These are phyloP conservation scores for Phytophthora pinifolia DNA, from an alignment of 352 stramenopile genomes.

Conservation along the genomic window DNA sequence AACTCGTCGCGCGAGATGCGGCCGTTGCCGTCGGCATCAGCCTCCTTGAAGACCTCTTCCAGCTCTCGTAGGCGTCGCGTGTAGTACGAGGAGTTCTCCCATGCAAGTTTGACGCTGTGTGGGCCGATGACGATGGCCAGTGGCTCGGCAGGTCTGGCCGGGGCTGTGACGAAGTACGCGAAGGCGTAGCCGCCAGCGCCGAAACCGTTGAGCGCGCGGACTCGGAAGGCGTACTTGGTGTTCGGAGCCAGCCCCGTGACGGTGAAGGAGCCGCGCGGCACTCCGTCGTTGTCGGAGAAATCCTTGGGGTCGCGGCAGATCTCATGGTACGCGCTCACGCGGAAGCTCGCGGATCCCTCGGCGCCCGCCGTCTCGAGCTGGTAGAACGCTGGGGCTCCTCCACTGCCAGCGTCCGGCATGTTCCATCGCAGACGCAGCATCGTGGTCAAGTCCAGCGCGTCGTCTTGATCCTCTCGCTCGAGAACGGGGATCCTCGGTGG, in stretches of 20 bases:
- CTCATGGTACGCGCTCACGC: conserved; percentile 74
- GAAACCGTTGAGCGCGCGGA: conserved; percentile 91
- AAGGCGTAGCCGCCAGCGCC: conserved; percentile 87
- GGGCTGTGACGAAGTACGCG: conserved; percentile 83
- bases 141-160: conserved; percentile 63
- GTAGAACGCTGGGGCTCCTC: conserved; percentile 77
- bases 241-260: conserved; percentile 71
- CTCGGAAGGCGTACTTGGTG: conserved; percentile 89
- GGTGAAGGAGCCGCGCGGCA: conserved; percentile 77
- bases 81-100: conserved; percentile 75
- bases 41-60: conserved; percentile 78
- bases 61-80: conserved; percentile 70
- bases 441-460: conserved; percentile 62
- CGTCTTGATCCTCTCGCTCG: conserved; percentile 40
- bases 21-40: conserved; percentile 71
- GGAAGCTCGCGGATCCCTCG: conserved; percentile 66
- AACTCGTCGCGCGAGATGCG: conserved; percentile 83
- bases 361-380: conserved; percentile 78
- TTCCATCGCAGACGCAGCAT: conserved; percentile 69
- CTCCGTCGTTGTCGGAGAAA: conserved; percentile 75
- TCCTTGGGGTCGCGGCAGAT: conserved; percentile 89
- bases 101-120: conserved; percentile 76
- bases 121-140: conserved; percentile 61
- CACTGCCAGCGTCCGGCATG: conserved; percentile 56
- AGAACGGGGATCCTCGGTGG: conserved; percentile 58